These are phyloP conservation scores for Powellomyces hirtus DNA, from an alignment of 192 early-diverging fungal genomes.

Conservation along the genomic window DNA sequence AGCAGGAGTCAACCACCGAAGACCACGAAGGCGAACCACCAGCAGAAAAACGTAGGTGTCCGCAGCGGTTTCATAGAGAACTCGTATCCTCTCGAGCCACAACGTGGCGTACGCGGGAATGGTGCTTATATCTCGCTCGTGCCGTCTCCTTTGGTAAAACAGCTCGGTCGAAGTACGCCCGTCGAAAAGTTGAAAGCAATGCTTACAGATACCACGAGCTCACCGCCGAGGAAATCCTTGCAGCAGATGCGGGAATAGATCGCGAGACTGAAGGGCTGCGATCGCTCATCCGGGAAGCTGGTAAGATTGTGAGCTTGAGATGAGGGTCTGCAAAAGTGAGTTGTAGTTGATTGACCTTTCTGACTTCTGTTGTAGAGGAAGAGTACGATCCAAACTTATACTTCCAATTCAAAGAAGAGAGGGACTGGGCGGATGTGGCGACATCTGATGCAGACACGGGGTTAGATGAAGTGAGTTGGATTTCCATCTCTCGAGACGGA, in stretches of 20 bases:
- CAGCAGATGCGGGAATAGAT: constrained; percentile 22
- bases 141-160: background rate
- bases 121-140: too few relatives aligned
- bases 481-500: background rate
- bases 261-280: constrained; percentile 15
- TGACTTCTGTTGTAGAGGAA: constrained; percentile 10
- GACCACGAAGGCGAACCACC: too few relatives aligned
- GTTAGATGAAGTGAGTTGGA: constrained; percentile 15
- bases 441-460: background rate
- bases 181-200: constrained; percentile 21
- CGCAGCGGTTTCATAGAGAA: too few relatives aligned
- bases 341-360: background rate
- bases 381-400: constrained; percentile 14
- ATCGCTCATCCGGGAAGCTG: constrained; percentile 16
- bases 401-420: constrained; percentile 18
- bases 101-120: too few relatives aligned
- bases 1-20: too few relatives aligned
- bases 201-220: constrained; percentile 23
- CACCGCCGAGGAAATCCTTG: constrained; percentile 10
- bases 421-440: constrained; percentile 5
- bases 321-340: background rate
- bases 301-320: background rate
- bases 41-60: too few relatives aligned
- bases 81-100: too few relatives aligned
- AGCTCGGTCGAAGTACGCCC: constrained; percentile 13